These are phyloP conservation scores for Neoarthrinium moseri DNA, from an alignment of 2,329 filamentous ascomycete species.

Conservation along the genomic window DNA sequence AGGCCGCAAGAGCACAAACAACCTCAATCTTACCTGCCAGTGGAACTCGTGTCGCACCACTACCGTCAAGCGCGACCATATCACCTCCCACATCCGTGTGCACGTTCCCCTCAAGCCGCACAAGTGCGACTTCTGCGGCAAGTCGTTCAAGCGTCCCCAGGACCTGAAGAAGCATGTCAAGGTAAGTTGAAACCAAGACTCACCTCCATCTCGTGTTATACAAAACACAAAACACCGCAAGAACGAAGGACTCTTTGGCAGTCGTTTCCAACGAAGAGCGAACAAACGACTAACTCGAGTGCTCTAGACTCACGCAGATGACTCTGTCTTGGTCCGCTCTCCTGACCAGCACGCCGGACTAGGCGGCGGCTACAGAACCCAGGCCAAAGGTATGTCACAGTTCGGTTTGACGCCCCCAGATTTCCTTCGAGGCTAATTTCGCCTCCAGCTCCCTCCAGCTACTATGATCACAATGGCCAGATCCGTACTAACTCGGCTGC, in stretches of 20 bases:
- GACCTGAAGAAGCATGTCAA: conserved; percentile 99
- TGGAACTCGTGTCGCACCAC: conserved; percentile 97
- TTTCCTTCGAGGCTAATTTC: conserved; percentile 40
- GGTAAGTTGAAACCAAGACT: too few species aligned
- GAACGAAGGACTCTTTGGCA: background rate
- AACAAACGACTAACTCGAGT: background rate
- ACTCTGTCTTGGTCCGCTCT: conserved; percentile 69
- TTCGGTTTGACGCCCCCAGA: conserved; percentile 17
- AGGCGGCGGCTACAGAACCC: conserved; percentile 50
- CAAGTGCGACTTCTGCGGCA: conserved; percentile 98
- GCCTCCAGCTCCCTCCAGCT: conserved; percentile 51
- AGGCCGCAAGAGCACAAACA: conserved; percentile 98
- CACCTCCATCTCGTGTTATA: too few species aligned
- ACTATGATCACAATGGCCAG: conserved; percentile 65
- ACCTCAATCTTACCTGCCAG: conserved; percentile 93
- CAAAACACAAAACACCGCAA: too few species aligned
- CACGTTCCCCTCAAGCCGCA: conserved; percentile 99
- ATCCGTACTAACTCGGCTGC: conserved; percentile 56
- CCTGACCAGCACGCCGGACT: conserved; percentile 52
- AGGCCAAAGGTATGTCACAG: conserved; percentile 50
- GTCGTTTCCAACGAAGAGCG: background rate
- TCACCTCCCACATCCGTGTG: conserved; percentile 97
- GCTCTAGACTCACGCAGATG: conserved; percentile 80
- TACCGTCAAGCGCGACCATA: conserved; percentile 98
- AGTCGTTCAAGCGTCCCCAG: conserved; percentile 98